Conservation (phyloP, 2,329 filamentous ascomycete genomes). For the Hypoxylon sp. region DNA sequence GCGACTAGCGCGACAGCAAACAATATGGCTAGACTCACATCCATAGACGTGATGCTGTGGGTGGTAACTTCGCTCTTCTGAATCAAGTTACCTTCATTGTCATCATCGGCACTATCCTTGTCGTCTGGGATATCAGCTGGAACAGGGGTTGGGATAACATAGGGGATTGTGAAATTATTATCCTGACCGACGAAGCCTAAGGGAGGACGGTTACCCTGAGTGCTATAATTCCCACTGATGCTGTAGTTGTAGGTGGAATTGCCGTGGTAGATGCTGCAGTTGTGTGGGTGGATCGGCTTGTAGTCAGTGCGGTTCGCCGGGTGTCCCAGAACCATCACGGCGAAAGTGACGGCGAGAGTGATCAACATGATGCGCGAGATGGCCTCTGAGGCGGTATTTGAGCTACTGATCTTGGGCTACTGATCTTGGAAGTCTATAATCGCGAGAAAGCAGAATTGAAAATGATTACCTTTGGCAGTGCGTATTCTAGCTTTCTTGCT, state of each 20-base stretch:
- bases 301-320: background rate
- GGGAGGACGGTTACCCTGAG: background rate
- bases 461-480: constrained; percentile 5
- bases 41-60: background rate
- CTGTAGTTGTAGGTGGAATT: constrained; percentile 3
- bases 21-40: background rate
- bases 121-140: too few species aligned
- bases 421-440: constrained; percentile 7
- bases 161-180: background rate
- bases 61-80: background rate
- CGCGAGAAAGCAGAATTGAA: background rate
- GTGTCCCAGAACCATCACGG: constrained; percentile 1
- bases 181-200: constrained; percentile 31
- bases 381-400: background rate
- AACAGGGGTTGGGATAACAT: background rate
- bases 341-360: background rate
- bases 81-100: background rate
- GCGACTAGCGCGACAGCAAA: constrained; percentile 1
- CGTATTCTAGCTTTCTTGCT: background rate
- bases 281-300: background rate
- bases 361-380: background rate
- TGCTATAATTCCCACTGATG: background rate
- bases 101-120: too few species aligned
- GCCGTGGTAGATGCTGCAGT: constrained; percentile 9
- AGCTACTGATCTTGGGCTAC: constrained; percentile 14